A percentile compares a stretch with the other conserved stretches of the same genome.
These are phyloP conservation scores for Chiua sp. DNA, from an alignment of 1,284 basidiomycete genomes.

Conservation along the genomic window DNA sequence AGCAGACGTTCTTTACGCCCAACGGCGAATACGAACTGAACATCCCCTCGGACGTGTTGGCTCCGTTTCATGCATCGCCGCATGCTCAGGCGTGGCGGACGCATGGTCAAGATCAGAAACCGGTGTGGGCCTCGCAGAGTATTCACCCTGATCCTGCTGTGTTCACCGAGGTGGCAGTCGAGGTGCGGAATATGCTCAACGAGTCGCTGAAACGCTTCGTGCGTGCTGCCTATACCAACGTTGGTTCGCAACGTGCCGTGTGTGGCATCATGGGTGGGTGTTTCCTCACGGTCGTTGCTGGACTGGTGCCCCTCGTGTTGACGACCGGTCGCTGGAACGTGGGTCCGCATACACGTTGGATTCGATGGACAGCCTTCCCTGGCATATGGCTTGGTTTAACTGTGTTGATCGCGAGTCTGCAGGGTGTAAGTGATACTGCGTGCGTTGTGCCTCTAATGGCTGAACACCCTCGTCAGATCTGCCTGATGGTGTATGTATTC, in stretches of 20 bases:
- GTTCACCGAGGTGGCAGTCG: slow-evolving; percentile 61
- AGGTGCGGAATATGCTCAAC: slow-evolving; percentile 63
- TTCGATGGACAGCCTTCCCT: slow-evolving; percentile 64
- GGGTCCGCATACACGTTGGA: slow-evolving; percentile 62
- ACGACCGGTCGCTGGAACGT: slow-evolving; percentile 41
- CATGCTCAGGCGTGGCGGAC: slow-evolving; percentile 38
- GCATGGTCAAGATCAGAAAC: slow-evolving; percentile 18
- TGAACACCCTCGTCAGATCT: slow-evolving; percentile 38
- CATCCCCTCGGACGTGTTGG: slow-evolving; percentile 66
- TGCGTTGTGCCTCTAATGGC: background rate
- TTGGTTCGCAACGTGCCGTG: slow-evolving; percentile 71
- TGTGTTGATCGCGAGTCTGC: slow-evolving; percentile 63
- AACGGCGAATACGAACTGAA: slow-evolving; percentile 72
- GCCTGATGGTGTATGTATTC: slow-evolving; percentile 77
- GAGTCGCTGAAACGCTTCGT: slow-evolving; percentile 72
- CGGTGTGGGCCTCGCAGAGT: slow-evolving; percentile 36
- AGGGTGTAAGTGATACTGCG: slow-evolving; percentile 54
- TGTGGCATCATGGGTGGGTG: slow-evolving; percentile 71
- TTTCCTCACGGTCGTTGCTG: slow-evolving; percentile 45
- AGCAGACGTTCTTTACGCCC: slow-evolving; percentile 77
- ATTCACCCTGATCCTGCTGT: slow-evolving; percentile 65
- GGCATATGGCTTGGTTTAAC: slow-evolving; percentile 74
- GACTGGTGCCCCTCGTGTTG: slow-evolving; percentile 34
- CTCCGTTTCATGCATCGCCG: slow-evolving; percentile 55
- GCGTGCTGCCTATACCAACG: slow-evolving; percentile 70